Evolutionary conservation across 1,284 basidiomycete species (phyloP).

Genomic region (Puccinia triticina): DNA sequence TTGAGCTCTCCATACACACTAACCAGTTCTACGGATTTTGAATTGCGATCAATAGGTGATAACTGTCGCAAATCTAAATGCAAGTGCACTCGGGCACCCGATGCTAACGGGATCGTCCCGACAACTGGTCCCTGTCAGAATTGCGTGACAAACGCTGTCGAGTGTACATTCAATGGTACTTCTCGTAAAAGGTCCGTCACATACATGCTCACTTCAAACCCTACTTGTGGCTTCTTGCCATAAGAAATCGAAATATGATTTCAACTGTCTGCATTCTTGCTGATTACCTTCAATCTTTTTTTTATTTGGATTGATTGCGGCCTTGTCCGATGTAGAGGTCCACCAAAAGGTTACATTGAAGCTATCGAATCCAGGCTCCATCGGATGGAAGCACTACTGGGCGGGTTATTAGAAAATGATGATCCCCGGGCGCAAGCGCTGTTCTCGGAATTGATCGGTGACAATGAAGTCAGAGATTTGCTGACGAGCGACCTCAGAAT

Average conservation of each 20-base stretch:
- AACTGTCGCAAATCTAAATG: constrained; percentile 47
- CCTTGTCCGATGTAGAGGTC: constrained; percentile 64
- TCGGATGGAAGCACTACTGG: constrained; percentile 80
- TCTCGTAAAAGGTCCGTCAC: constrained; percentile 40
- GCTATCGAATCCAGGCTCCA: constrained; percentile 83
- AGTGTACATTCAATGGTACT: constrained; percentile 45
- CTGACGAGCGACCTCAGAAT: constrained; percentile 56
- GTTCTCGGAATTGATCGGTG: constrained; percentile 66
- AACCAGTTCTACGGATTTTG: not conserved
- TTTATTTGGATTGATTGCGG: too few relatives aligned
- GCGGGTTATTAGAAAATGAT: constrained; percentile 68
- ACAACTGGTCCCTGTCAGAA: constrained; percentile 43
- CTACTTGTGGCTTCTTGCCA: too few relatives aligned
- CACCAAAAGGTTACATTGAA: constrained; percentile 86
- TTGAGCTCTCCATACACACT: not conserved
- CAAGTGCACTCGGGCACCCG: constrained; percentile 43
- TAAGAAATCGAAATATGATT: too few relatives aligned
- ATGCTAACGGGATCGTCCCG: constrained; percentile 30
- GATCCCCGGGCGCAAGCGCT: constrained; percentile 70
- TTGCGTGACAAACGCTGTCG: constrained; percentile 23
- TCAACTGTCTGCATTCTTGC: not conserved
- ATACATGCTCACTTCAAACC: not conserved
- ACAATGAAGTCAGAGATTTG: constrained; percentile 57
- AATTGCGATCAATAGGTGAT: constrained; percentile 23
- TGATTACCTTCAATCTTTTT: not conserved